A percentile compares a stretch with the other conserved stretches of the same genome.
Conservation (phyloP, 805 yeast genomes). For the Ogataea methylovora region DNA sequence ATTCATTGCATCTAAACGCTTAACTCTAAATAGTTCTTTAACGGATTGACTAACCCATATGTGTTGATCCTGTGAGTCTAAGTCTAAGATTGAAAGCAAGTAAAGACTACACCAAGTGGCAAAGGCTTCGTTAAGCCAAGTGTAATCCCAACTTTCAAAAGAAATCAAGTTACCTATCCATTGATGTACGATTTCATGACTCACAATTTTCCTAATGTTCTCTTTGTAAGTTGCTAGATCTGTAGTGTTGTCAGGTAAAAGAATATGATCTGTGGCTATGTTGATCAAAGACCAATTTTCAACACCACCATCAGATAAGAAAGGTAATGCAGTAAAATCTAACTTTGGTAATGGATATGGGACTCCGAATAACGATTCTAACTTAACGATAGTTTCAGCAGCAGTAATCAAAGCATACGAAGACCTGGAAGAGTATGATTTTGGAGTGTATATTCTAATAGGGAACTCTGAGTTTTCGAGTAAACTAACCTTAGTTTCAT, state of each 20-base stretch:
- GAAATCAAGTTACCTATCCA: conserved; percentile 69
- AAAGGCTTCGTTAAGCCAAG: conserved; percentile 74
- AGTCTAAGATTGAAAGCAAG: conserved; percentile 24
- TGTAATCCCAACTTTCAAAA: conserved; percentile 58
- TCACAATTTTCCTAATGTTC: conserved; percentile 45
- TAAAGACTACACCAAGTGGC: conserved; percentile 58
- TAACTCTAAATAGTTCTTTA: conserved; percentile 19
- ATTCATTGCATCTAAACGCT: conserved; percentile 29
- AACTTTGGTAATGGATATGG: conserved; percentile 55
- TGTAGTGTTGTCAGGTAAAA: conserved; percentile 26
- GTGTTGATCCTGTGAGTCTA: conserved; percentile 15
- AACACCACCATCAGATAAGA: conserved; percentile 70
- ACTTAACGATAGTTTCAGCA: conserved; percentile 36
- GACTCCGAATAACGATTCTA: conserved; percentile 36
- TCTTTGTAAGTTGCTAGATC: conserved; percentile 2
- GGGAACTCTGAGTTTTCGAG: conserved; percentile 28
- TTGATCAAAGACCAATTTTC: conserved; percentile 72
- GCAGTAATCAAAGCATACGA: conserved; percentile 44
- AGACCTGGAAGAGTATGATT: conserved; percentile 42
- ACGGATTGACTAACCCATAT: conserved; percentile 27
- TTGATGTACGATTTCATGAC: conserved; percentile 73
- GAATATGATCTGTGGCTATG: conserved; percentile 43
- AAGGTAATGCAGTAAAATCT: conserved; percentile 64
- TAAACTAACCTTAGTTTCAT: conserved; percentile 29
- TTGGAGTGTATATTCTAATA: conserved; percentile 45